Conservation (phyloP, 108 stramenopile species). For the Nannochloropsis gaditana region DNA sequence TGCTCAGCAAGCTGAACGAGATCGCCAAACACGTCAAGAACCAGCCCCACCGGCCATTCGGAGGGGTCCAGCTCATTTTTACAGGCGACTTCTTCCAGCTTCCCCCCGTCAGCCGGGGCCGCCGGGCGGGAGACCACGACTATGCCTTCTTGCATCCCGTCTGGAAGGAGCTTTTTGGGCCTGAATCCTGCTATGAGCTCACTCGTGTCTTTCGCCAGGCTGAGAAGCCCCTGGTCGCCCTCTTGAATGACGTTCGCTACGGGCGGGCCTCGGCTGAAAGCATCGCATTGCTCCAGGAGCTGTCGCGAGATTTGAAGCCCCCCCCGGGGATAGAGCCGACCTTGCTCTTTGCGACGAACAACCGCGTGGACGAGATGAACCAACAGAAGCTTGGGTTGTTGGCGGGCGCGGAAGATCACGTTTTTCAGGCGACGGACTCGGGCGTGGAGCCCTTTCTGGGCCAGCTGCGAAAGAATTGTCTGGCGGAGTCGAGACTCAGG, state of each 20-base stretch:
- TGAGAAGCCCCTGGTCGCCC: slow-evolving; percentile 21
- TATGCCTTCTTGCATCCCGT: not conserved
- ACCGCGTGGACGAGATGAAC: slow-evolving; percentile 31
- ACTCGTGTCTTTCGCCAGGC: slow-evolving; percentile 21
- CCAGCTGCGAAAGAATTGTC: not conserved
- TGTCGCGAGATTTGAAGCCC: not conserved
- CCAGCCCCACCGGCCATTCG: slow-evolving; percentile 29
- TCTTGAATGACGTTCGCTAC: slow-evolving; percentile 25
- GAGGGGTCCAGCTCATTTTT: slow-evolving; percentile 41
- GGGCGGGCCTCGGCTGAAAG: not conserved
- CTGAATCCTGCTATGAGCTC: slow-evolving; percentile 1
- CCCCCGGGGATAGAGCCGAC: slow-evolving; percentile 32
- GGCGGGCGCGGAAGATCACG: not conserved
- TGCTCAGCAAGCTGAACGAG: slow-evolving; percentile 13
- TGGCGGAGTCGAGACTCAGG: slow-evolving; percentile 10
- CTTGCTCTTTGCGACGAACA: slow-evolving; percentile 28
- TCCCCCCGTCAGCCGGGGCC: slow-evolving; percentile 29
- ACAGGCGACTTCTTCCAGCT: slow-evolving; percentile 46
- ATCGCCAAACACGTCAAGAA: not conserved
- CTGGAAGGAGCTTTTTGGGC: not conserved
- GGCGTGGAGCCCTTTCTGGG: slow-evolving; percentile 2
- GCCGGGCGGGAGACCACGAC: not conserved
- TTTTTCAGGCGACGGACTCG: not conserved
- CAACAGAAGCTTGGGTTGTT: not conserved
- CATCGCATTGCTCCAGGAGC: not conserved